A percentile compares a stretch with the other conserved stretches of the same genome.
Conservation (phyloP, 2,329 filamentous ascomycete genomes). For the Cercospora zeae-maydis region DNA sequence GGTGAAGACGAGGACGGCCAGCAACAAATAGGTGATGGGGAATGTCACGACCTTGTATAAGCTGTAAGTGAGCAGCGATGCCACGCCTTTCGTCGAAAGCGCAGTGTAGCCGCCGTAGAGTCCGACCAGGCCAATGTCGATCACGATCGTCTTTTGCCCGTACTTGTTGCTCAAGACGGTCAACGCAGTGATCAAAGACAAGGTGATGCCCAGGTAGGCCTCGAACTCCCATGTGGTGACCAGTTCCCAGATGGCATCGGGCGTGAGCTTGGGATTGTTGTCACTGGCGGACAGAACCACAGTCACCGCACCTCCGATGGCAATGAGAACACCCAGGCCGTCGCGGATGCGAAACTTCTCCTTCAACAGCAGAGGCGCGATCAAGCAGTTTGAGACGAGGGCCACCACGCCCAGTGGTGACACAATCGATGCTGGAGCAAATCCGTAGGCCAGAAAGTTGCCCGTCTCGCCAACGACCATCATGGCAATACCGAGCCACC, state of each 20-base stretch:
- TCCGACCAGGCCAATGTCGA: constrained; percentile 89
- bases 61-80: constrained; percentile 88
- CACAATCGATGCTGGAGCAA: constrained; percentile 95
- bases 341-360: constrained; percentile 83
- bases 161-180: constrained; percentile 81
- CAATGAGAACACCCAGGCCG: constrained; percentile 81
- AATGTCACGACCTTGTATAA: constrained; percentile 86
- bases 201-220: constrained; percentile 78
- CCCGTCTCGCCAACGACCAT: constrained; percentile 92
- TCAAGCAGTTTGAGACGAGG: constrained; percentile 92
- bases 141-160: constrained; percentile 80
- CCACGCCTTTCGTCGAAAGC: constrained; percentile 91
- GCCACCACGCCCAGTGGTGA: constrained; percentile 96
- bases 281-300: constrained; percentile 89
- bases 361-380: constrained; percentile 90
- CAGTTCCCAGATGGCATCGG: constrained; percentile 82
- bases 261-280: constrained; percentile 85
- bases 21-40: constrained; percentile 83
- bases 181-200: constrained; percentile 67
- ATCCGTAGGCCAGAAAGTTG: constrained; percentile 96
- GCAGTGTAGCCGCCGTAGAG: constrained; percentile 98
- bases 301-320: constrained; percentile 81
- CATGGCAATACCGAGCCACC: constrained; percentile 90
- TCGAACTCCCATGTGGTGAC: constrained; percentile 88
- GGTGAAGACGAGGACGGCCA: constrained; percentile 73